Evolutionary conservation across 352 stramenopile genomes (phyloP).

Genomic region (Elongisporangium anandrum): DNA sequence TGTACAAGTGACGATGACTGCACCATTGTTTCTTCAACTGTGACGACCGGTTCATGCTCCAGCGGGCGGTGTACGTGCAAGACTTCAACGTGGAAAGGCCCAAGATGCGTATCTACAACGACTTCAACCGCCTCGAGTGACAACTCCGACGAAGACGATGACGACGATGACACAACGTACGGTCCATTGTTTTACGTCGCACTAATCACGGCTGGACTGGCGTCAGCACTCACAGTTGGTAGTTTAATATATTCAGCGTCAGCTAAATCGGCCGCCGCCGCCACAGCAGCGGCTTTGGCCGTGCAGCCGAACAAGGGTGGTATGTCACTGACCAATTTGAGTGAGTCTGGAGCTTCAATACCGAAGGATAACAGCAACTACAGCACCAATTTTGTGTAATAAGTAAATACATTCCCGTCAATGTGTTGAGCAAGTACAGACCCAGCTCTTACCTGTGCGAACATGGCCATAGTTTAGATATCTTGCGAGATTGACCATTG

Average conservation of each 20-base stretch:
- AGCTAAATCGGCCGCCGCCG: constrained; percentile 10
- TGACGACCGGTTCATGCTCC: constrained; percentile 18
- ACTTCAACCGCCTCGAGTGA: constrained; percentile 21
- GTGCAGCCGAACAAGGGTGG: constrained; percentile 15
- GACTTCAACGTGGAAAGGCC: constrained; percentile 25
- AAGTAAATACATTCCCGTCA: neutral
- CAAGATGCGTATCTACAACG: constrained; percentile 20
- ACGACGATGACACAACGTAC: constrained; percentile 7
- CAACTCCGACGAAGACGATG: constrained; percentile 1
- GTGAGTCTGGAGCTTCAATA: constrained; percentile 13
- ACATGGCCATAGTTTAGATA: no score
- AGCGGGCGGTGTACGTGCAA: constrained; percentile 21
- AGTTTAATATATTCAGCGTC: constrained; percentile 9
- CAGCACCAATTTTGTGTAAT: constrained; percentile 39
- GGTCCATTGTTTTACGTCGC: constrained; percentile 22
- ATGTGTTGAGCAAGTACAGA: no score
- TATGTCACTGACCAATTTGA: constrained; percentile 10
- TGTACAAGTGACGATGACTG: constrained; percentile 43
- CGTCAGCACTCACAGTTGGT: constrained; percentile 11
- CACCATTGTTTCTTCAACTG: constrained; percentile 14
- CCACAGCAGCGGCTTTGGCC: constrained; percentile 14
- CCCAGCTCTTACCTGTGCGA: no score
- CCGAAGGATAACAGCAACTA: constrained; percentile 15
- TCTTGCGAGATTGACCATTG: no score
- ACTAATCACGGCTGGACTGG: constrained; percentile 14